phyloP scores from a whole-genome alignment of 1,284 basidiomycete genomes.

The Boletus smithii region DNA sequence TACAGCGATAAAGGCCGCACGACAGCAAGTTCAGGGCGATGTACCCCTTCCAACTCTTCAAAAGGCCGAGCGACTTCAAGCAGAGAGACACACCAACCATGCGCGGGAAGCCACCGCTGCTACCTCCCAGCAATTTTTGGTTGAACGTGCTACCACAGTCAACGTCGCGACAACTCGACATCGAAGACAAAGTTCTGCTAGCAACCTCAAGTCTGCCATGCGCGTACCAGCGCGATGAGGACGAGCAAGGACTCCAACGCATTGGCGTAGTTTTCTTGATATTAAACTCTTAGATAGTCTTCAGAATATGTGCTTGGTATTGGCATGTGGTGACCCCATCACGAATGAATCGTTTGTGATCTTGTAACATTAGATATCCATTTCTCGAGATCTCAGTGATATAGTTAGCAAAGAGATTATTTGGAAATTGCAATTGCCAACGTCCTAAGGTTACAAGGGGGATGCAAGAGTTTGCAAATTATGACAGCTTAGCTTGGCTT shows the following conservation, averaged over 20 bases:
- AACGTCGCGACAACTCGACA: conserved; percentile 27
- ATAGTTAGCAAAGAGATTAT: conserved; percentile 14
- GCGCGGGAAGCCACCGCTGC: conserved; percentile 17
- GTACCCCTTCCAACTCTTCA: conserved; percentile 22
- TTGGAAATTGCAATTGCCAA: conserved; percentile 16
- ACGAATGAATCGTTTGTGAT: conserved; percentile 15
- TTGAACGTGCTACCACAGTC: conserved; percentile 30
- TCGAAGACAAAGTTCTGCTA: conserved; percentile 30
- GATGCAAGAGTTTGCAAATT: conserved; percentile 23
- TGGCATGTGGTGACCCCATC: background rate
- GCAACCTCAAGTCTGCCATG: conserved; percentile 35
- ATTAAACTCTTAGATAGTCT: conserved; percentile 9
- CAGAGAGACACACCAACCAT: conserved; percentile 32
- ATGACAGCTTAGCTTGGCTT: conserved; percentile 22
- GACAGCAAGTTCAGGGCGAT: conserved; percentile 14
- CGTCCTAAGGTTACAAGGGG: conserved; percentile 26
- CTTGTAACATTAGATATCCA: conserved; percentile 29
- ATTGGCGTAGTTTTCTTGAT: conserved; percentile 4
- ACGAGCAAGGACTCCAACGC: background rate
- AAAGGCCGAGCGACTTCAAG: conserved; percentile 21
- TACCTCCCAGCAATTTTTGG: conserved; percentile 28
- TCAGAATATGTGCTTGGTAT: conserved; percentile 9
- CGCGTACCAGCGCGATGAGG: conserved; percentile 27
- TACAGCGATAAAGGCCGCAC: conserved; percentile 28
- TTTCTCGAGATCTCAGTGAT: conserved; percentile 8